Evolutionary conservation across 129 eudicot species (phyloP), one percentile per base, ranked within the genome.

Genomic region (Logfia minima): DNA sequence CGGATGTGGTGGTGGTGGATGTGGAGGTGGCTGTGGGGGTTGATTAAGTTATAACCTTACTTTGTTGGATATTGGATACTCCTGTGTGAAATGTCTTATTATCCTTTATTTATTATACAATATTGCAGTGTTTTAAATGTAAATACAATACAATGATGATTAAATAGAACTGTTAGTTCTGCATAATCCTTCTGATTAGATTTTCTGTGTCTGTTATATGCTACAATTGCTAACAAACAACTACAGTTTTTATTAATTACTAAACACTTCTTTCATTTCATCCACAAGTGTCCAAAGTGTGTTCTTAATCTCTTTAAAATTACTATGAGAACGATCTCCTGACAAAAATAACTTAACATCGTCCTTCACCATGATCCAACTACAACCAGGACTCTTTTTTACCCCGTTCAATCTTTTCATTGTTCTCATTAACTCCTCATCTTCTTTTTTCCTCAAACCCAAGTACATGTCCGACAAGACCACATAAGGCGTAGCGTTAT

Each of bases 401-500:
- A 89, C 75, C 48, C 97, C 92, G 43, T 75, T 89, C 28, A 59
- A 22, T 78, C 76, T 87, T 80, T 85, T 86, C 52, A 71, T 69
- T 28, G 53, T 56, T 77, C 93, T 90, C 72, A 88, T 77, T 16
- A 85, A 51, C 59, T 85, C 93, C 79, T 83, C 93, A 19, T 79
- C 84, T 64, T 66, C 77, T 28, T 73, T 83, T 62, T 70, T 77
- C 22, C 85, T 86, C 24, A 53, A 59, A 77, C 79, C 74, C 75
- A 81, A 80, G 71, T 88, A 90, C 17, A 90, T 74, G 65, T 88
- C 93, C 3, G 90, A 86, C 73, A 92, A 86, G 18, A 92, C 92
- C 77, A 92, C 93, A 70, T 82, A 88, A 52, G 96, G 89, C 22
- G 89, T 67, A 19, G 94, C 92, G 72, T 90, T 92, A 45, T 80